phyloP scores from a whole-genome alignment of 768 basidiomycete species.

The Ephemerocybe angulata region DNA sequence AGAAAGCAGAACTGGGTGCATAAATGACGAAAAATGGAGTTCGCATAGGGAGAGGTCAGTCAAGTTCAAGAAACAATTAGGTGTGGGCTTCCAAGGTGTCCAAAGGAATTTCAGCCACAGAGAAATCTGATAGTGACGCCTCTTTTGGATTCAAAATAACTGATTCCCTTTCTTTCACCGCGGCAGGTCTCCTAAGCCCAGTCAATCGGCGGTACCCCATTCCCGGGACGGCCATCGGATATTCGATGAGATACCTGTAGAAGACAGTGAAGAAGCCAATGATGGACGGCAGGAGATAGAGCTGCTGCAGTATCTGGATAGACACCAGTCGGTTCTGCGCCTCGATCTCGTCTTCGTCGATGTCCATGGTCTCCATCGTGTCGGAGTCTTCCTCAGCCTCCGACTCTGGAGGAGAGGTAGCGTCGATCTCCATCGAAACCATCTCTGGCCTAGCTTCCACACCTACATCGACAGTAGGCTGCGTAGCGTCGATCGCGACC shows the following conservation, averaged over 20 bases:
- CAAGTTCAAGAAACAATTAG: not conserved
- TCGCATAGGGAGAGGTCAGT: not conserved
- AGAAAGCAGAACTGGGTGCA: constrained; percentile 8
- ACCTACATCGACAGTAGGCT: constrained; percentile 2
- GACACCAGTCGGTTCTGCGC: not conserved
- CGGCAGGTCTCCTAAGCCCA: too few species aligned
- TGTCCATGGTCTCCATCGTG: constrained; percentile 11
- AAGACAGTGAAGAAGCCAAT: constrained; percentile 44
- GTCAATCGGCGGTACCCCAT: not conserved
- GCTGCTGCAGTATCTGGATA: constrained; percentile 5
- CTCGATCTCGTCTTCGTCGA: constrained; percentile 17
- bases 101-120: constrained; percentile 30
- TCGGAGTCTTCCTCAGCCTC: constrained; percentile 7
- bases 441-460: constrained; percentile 10
- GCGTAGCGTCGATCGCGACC: constrained; percentile 42
- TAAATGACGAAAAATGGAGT: not conserved
- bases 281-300: constrained; percentile 38
- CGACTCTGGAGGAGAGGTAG: not conserved
- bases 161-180: too few species aligned
- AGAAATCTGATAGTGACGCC: not conserved
- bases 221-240: constrained; percentile 43
- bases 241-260: constrained; percentile 44
- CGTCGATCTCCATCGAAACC: constrained; percentile 13
- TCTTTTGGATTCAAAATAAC: too few species aligned
- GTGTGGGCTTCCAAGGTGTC: constrained; percentile 21